These are phyloP conservation scores for Cornus suecica DNA, from an alignment of 148 eudicot species.

Conservation along the genomic window DNA sequence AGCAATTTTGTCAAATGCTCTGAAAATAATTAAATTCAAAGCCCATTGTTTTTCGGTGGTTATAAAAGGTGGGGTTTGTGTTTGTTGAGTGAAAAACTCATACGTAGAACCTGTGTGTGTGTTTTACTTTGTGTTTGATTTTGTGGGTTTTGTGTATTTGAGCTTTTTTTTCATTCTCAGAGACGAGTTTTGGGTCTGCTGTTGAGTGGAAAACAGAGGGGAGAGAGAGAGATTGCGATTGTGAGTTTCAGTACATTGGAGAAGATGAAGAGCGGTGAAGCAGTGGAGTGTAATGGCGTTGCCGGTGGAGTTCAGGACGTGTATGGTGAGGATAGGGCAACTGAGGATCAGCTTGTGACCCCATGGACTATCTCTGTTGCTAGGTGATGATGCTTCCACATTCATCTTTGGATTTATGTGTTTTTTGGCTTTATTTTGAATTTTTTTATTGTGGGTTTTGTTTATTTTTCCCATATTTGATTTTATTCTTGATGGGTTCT, in stretches of 20 bases:
- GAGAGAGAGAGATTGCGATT: slow-evolving; percentile 24
- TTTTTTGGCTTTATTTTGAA: not conserved
- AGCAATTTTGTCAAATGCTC: not conserved
- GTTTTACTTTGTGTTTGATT: slow-evolving; percentile 9
- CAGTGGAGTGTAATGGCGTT: slow-evolving; percentile 34
- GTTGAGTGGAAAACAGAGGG: slow-evolving; percentile 11
- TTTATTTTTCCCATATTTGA: not conserved
- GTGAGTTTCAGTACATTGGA: slow-evolving; percentile 34
- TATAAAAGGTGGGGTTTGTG: not conserved
- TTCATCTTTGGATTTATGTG: not conserved
- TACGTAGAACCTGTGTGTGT: not conserved
- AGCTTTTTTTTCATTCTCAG: slow-evolving; percentile 18
- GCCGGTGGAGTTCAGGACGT: slow-evolving; percentile 70
- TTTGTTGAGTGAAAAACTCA: not conserved
- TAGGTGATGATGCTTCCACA: slow-evolving; percentile 35
- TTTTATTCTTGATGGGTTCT: too few relatives aligned
- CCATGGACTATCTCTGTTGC: slow-evolving; percentile 91
- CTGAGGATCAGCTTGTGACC: slow-evolving; percentile 69
- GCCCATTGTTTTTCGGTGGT: not conserved
- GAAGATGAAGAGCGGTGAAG: slow-evolving; percentile 34
- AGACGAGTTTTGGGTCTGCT: slow-evolving; percentile 12
- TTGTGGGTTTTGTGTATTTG: not conserved
- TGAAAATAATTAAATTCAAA: not conserved
- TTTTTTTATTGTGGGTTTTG: not conserved
- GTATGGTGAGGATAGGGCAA: slow-evolving; percentile 83